Conservation (phyloP, 306 rosid genomes). For the Canavalia ensiformis region DNA sequence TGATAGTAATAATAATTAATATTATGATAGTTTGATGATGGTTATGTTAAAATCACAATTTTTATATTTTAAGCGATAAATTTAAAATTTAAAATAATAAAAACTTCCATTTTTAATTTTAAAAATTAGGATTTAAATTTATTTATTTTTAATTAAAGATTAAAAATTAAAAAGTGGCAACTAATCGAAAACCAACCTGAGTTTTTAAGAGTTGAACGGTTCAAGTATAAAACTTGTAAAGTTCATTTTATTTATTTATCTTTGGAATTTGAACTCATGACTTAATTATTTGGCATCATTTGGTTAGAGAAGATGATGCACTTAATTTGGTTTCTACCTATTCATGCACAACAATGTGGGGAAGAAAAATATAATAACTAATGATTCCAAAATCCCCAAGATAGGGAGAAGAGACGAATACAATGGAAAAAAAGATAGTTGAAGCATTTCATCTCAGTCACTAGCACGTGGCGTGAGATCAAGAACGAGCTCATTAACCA, state of each 20-base stretch:
- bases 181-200: no score
- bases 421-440: neutral
- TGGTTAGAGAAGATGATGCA: neutral
- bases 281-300: neutral
- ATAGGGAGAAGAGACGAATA: slow-evolving; percentile 30
- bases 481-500: slow-evolving; percentile 61
- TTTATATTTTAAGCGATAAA: no score
- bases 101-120: no score
- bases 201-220: no score
- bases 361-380: slow-evolving; percentile 28
- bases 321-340: neutral
- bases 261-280: neutral
- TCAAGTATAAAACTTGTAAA: neutral
- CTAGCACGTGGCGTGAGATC: slow-evolving; percentile 47
- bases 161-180: no score
- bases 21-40: no score
- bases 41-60: no score
- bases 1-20: no score
- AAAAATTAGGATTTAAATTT: no score
- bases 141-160: no score
- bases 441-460: slow-evolving; percentile 3
- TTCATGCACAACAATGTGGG: neutral
- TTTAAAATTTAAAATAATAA: no score
- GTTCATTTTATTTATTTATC: neutral
- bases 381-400: slow-evolving; percentile 15